Evolutionary conservation across 1,284 basidiomycete species (phyloP), one percentile per base, ranked within the genome.

Genomic region (Ustilago hordei): DNA sequence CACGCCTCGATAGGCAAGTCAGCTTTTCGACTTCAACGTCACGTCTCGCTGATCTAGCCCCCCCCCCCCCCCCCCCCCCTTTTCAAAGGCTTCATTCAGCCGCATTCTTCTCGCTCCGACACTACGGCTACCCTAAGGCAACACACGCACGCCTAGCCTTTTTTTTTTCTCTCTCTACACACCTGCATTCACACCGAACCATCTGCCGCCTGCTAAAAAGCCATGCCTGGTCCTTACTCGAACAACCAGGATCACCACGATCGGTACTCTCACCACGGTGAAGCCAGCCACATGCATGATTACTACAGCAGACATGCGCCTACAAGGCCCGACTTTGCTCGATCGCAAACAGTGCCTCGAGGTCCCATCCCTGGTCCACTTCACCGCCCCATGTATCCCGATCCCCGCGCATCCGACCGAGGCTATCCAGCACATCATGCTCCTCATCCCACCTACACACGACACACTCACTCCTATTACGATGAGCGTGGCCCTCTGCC

Each of bases 391-490:
- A 66, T 66, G 63, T 75, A 71, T 38, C 73, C 73, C 28, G 73
- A 71, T 12, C 60, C 68, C 43, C 41, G 36, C 31, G 48, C 55
- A 5, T 53, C 48, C 17, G 73, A 75, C 28, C 69, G 64, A 35
- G 66, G 31, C 47, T 75, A 75, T 48, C 59, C 72, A 2, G 17
- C 66, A 32, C 62, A 69, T 34, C 58, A 60, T 23, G 60, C 64
- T 54, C 62, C 64, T 45, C 66, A 66, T 34, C 71, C 71, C 2
- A 69, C 69, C 47, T 72, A 62, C 55, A 60, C 63, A 1, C 63
- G 75, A 38, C 69, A 77, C 17, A 66, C 69, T n/a, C 75, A 73
- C 48, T 73, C 75, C 36, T 77, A 72, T 66, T 77, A 77, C 41
- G 69, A 73, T 48, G 75, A 77, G 63, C 69, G 69, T 23, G 75